Percentiles rank a stretch among this genome's conserved stretches.
These are phyloP conservation scores for Chalciporus sphaerocephalus DNA, from an alignment of 768 basidiomycete genomes.

Conservation along the genomic window DNA sequence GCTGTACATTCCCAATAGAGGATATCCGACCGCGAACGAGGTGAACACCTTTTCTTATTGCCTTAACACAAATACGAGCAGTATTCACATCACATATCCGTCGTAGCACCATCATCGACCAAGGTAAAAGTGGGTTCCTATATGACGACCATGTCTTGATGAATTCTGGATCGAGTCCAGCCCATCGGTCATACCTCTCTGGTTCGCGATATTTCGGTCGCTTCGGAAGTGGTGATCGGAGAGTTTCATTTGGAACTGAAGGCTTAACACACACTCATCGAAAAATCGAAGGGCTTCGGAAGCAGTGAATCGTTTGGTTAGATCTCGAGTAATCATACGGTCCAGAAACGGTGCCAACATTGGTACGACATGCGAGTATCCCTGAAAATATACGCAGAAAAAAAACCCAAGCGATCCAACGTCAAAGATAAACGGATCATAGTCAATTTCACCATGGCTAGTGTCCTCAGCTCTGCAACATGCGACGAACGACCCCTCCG, in stretches of 20 bases:
- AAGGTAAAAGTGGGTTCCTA: background rate
- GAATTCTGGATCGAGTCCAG: slow-evolving; percentile 1
- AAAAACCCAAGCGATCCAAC: slow-evolving; percentile 26
- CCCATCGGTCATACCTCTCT: background rate
- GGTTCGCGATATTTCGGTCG: too few species aligned
- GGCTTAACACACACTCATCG: too few species aligned
- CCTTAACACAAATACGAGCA: background rate
- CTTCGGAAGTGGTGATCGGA: too few species aligned
- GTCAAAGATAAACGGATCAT: slow-evolving; percentile 26
- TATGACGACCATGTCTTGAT: background rate
- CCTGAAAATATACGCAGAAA: slow-evolving; percentile 4
- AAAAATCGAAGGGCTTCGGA: too few species aligned
- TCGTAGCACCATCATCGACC: background rate
- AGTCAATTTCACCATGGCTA: slow-evolving; percentile 22
- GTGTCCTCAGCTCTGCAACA: slow-evolving; percentile 9
- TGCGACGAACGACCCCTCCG: slow-evolving; percentile 2
- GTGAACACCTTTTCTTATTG: background rate
- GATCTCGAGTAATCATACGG: too few species aligned
- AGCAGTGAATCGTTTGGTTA: too few species aligned
- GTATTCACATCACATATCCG: background rate
- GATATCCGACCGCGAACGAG: background rate
- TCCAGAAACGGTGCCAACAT: slow-evolving; percentile 27
- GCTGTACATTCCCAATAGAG: too few species aligned
- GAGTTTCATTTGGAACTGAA: too few species aligned
- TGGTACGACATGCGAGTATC: slow-evolving; percentile 12